Base-by-base conservation (phyloP, 164 flowering plant genomes). In the Houttuynia cordata region DNA sequence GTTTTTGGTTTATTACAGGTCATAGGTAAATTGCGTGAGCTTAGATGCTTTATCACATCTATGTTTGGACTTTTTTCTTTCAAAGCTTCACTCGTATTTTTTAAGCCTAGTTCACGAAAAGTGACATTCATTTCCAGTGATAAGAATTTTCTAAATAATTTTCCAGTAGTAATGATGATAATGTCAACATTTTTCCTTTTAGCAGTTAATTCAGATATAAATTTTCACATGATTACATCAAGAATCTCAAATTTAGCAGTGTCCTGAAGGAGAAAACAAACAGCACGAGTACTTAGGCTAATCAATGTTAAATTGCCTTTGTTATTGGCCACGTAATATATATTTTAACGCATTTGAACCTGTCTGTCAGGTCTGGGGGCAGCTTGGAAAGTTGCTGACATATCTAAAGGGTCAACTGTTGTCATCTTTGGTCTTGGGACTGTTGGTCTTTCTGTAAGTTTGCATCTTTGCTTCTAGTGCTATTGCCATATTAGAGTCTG, bases 351-450 rank as follows among this genome's bases (percentile, higher is more conserved):
- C 17, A 14, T 8, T 45, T 7, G 0, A 2, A 2, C 15, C 22
- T 60, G 34, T 51, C 8, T 47, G 24, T 63, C 60, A 90, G 99
- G 99, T 66, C 74, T 94, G 51, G 99, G 99, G 58, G 99, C 96
- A 51, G 99, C 91, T 67, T 94, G 99, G 99, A 90, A 85, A 64
- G 91, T 94, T 74, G 97, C 97, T 58, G 72, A 94, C 71, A 59
- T 94, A 73, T 66, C 83, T 13, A 60, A 83, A 75, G 89, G 96
- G 76, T 86, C 97, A 64, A 85, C 72, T 56, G 95, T 94, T 15
- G 97, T 70, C 24, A 81, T 94, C 61, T 90, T 86, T 72, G 99
- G 99, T 62, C 95, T 94, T 24, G 99, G 99, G 70, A 88, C 96
- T 69, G 95, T 94, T 7, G 99, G 97, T 57, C 95, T 94, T 67